Percentiles rank a stretch among this genome's conserved stretches.
These are phyloP conservation scores for Oryza brachyantha DNA, from an alignment of 176 grass and related monocot species.

Conservation along the genomic window DNA sequence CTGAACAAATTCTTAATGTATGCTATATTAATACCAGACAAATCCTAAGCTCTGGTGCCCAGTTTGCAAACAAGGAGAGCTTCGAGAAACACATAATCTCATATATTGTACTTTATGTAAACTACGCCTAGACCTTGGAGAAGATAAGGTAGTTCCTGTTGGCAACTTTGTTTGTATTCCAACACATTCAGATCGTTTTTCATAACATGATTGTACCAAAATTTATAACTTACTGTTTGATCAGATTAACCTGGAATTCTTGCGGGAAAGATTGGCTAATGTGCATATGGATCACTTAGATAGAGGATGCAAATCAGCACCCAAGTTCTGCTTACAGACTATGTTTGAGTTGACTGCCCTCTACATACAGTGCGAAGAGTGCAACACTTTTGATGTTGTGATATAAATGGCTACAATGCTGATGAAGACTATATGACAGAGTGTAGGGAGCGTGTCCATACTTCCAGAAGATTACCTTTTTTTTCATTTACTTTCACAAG, in stretches of 20 bases:
- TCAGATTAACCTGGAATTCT: slow-evolving; percentile 76
- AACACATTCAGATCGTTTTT: background rate
- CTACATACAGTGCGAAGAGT: slow-evolving; percentile 73
- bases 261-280: slow-evolving; percentile 59
- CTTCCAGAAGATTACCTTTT: background rate
- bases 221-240: slow-evolving; percentile 24
- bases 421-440: background rate
- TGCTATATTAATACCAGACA: slow-evolving; percentile 43
- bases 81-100: slow-evolving; percentile 62
- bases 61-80: slow-evolving; percentile 76
- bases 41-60: slow-evolving; percentile 76
- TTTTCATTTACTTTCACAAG: too few species aligned
- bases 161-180: slow-evolving; percentile 9
- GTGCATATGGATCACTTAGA: slow-evolving; percentile 69
- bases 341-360: slow-evolving; percentile 86
- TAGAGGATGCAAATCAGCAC: slow-evolving; percentile 80
- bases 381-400: slow-evolving; percentile 76
- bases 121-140: slow-evolving; percentile 66
- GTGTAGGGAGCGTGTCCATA: background rate
- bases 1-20: slow-evolving; percentile 17
- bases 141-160: slow-evolving; percentile 66
- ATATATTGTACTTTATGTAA: slow-evolving; percentile 71
- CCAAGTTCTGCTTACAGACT: slow-evolving; percentile 64
- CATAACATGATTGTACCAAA: background rate
- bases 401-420: slow-evolving; percentile 38